Conservation (phyloP, 2,329 filamentous ascomycete species). For the Fusarium oligoseptatum region DNA sequence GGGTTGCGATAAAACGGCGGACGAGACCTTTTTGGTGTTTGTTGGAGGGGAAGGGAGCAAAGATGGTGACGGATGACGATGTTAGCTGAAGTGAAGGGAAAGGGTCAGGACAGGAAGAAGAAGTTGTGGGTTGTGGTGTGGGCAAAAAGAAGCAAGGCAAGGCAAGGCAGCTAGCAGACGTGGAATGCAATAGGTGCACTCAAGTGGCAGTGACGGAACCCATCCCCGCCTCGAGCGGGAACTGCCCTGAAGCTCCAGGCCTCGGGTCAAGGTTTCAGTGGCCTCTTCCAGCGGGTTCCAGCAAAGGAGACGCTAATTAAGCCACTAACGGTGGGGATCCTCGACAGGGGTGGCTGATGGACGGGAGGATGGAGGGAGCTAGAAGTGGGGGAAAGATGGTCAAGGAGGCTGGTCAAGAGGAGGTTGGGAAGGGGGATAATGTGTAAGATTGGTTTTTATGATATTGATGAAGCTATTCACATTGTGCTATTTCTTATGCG, state of each 20-base stretch:
- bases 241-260: constrained; percentile 37
- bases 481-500: background rate
- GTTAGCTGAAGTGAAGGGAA: constrained; percentile 19
- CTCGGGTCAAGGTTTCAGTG: constrained; percentile 31
- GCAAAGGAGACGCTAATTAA: constrained; percentile 24
- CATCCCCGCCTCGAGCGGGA: constrained; percentile 30
- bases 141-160: constrained; percentile 32
- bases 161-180: constrained; percentile 19
- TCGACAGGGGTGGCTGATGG: constrained; percentile 17
- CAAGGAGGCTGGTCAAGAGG: constrained; percentile 22
- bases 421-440: constrained; percentile 24
- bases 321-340: constrained; percentile 21
- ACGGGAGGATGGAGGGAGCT: constrained; percentile 26
- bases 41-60: background rate
- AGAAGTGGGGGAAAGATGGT: constrained; percentile 13
- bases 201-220: constrained; percentile 26
- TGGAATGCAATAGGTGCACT: constrained; percentile 16
- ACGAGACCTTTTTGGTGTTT: constrained; percentile 9
- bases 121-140: constrained; percentile 31
- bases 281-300: constrained; percentile 20
- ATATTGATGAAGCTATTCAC: background rate
- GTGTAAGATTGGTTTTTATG: constrained; percentile 11
- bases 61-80: constrained; percentile 34
- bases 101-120: background rate
- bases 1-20: constrained; percentile 5